Base-by-base conservation (phyloP, 208 protist genomes). In the Blechomonas ayalai region DNA sequence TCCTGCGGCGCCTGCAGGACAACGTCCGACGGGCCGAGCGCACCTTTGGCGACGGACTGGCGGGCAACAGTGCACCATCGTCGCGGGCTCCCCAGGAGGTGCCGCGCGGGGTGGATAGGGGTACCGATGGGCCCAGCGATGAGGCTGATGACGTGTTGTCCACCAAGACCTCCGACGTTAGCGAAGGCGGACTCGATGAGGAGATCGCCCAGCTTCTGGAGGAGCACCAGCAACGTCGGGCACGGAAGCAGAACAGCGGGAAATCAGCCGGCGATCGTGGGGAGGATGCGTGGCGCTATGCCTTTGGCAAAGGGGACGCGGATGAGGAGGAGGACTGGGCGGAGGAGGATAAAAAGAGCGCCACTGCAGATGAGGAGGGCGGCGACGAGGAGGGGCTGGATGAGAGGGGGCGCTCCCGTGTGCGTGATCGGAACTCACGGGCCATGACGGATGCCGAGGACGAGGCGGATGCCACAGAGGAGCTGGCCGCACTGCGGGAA, bases 111-210 rank as follows among this genome's bases (percentile, higher is more conserved):
- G 37, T 16, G 42, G 46, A 16, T 18, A 46, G 40, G 38, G 37
- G 16, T 4, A 33, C 16, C 35, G 24, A 43, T 56, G 45, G 36
- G 2, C 33, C 18, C 0, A 41, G 37, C 13, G 58, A 36, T 9
- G 59, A 13, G 1, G 32, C 24, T 23, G 37, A 48, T 15, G 59
- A 67, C 50, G 37, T 58, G 18, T 29, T 39, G 13, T 67, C 58
- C 16, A 49, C 59, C 18, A 38, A 36, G 24, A 76, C 55, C 13
- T 82, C 73, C 0, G 65, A 78, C 18, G 31, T 83, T 1, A 56
- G 59, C 35, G 81, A 94, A 54, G 76, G 79, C 57, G 87, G 90
- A 44, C 52, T 92, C 4, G 81, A 92, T 42, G 83, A 90, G 31
- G 87, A 90, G 51, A 90, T 90, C 37, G 59, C 46, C 20, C 35